Evolutionary conservation across 164 flowering plant genomes (phyloP).

Genomic region (grape (Vitis vinifera)): DNA sequence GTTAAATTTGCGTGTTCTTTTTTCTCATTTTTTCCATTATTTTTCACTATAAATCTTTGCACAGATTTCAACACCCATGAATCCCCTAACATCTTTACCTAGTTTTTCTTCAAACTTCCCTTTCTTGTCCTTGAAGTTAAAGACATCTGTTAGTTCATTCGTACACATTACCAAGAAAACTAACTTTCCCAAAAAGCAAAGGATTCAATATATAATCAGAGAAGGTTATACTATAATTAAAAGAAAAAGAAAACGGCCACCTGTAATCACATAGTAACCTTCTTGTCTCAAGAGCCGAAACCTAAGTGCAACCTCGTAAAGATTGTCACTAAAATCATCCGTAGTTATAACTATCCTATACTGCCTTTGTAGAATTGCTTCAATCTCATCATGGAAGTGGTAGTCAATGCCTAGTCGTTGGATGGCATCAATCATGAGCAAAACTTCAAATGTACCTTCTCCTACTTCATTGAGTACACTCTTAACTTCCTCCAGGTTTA

Average conservation of each 20-base stretch:
- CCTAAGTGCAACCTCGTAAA: slow-evolving; percentile 20
- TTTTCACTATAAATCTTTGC: too few relatives aligned
- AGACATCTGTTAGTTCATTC: background rate
- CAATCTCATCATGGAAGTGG: background rate
- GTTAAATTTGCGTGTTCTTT: too few relatives aligned
- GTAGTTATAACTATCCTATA: background rate
- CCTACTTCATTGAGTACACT: background rate
- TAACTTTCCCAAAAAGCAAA: too few relatives aligned
- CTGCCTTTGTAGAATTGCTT: background rate
- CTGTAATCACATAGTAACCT: slow-evolving; percentile 23
- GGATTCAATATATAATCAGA: too few relatives aligned
- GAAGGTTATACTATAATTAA: background rate
- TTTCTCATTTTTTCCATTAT: too few relatives aligned
- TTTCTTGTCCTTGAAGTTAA: too few relatives aligned
- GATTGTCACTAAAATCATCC: background rate
- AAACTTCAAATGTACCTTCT: background rate
- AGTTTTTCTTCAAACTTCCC: too few relatives aligned
- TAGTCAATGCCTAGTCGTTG: slow-evolving; percentile 1
- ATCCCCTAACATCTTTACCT: too few relatives aligned
- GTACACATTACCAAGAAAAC: background rate
- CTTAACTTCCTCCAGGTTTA: background rate
- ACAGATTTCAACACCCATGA: too few relatives aligned
- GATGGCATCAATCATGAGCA: too few relatives aligned
- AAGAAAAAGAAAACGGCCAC: background rate
- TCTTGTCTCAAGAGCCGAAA: slow-evolving; percentile 27